Conservation (phyloP, 495 filamentous ascomycete genomes). For the Aspergillus hancockii region DNA sequence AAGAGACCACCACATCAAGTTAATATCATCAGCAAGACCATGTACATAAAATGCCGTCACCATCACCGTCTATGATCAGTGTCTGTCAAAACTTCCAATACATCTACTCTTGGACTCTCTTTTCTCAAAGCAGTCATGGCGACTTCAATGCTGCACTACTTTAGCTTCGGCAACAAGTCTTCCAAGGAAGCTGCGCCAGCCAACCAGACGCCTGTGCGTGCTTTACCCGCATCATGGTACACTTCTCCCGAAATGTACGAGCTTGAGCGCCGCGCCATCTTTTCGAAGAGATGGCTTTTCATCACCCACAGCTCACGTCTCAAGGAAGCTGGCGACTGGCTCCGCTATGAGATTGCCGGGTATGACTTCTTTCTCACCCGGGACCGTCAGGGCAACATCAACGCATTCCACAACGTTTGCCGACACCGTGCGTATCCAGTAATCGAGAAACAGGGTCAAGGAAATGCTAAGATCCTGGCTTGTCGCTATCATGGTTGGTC, state of each 20-base stretch:
- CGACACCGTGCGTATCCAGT: constrained; percentile 57
- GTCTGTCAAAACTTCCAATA: neutral
- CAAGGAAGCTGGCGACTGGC: constrained; percentile 47
- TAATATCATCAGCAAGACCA: no score
- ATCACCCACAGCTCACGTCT: constrained; percentile 50
- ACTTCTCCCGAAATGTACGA: constrained; percentile 50
- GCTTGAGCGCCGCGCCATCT: constrained; percentile 52
- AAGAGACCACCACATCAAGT: no score
- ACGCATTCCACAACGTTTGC: constrained; percentile 58
- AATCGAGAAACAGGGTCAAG: constrained; percentile 43
- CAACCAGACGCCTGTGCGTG: constrained; percentile 28
- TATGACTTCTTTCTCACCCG: constrained; percentile 49
- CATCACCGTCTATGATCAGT: no score
- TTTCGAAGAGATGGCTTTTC: constrained; percentile 52
- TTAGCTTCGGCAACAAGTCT: constrained; percentile 29
- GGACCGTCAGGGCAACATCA: constrained; percentile 47
- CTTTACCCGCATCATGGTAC: constrained; percentile 54
- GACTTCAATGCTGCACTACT: constrained; percentile 33
- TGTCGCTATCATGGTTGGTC: constrained; percentile 58
- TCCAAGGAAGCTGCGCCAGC: constrained; percentile 15
- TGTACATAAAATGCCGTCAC: no score
- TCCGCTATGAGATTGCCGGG: constrained; percentile 48
- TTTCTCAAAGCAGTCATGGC: constrained; percentile 15
- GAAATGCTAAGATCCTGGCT: constrained; percentile 50
- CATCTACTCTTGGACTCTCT: neutral